Percentiles rank a stretch among this genome's conserved stretches.
Conservation (phyloP, 805 yeast species). For the Lipomyces yamadae region DNA sequence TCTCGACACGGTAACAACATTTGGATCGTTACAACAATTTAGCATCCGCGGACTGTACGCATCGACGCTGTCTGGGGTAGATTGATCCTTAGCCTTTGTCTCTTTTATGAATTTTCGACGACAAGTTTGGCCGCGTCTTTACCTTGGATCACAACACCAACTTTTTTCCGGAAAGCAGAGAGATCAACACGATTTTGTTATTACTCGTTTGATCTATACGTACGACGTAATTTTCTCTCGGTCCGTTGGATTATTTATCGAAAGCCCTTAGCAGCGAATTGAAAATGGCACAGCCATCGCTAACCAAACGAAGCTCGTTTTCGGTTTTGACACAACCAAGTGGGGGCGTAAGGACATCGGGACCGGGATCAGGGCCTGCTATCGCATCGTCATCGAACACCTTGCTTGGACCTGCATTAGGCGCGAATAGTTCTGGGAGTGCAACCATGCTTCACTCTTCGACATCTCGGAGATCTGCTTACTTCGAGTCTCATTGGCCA, state of each 20-base stretch:
- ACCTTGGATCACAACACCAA: neutral
- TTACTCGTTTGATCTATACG: neutral
- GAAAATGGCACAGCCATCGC: conserved; percentile 27
- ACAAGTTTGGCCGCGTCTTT: neutral
- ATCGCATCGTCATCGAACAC: conserved; percentile 6
- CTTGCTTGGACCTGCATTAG: neutral
- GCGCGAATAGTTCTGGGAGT: neutral
- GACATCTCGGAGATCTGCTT: conserved; percentile 43
- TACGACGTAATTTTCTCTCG: neutral
- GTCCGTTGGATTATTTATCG: neutral
- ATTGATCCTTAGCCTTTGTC: neutral
- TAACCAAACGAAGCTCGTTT: conserved; percentile 30
- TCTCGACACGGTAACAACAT: neutral
- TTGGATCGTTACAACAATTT: neutral
- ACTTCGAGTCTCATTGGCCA: conserved; percentile 57
- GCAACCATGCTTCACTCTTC: conserved; percentile 5
- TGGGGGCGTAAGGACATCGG: conserved; percentile 11
- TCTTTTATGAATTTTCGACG: neutral
- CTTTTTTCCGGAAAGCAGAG: neutral
- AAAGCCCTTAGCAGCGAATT: neutral
- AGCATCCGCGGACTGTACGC: neutral
- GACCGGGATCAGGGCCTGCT: conserved; percentile 17
- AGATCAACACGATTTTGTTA: neutral
- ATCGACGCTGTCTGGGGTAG: neutral
- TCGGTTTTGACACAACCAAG: conserved; percentile 24